These are phyloP conservation scores for Pseudovirgaria hyperparasitica DNA, from an alignment of 2,329 filamentous ascomycete species.

Conservation along the genomic window DNA sequence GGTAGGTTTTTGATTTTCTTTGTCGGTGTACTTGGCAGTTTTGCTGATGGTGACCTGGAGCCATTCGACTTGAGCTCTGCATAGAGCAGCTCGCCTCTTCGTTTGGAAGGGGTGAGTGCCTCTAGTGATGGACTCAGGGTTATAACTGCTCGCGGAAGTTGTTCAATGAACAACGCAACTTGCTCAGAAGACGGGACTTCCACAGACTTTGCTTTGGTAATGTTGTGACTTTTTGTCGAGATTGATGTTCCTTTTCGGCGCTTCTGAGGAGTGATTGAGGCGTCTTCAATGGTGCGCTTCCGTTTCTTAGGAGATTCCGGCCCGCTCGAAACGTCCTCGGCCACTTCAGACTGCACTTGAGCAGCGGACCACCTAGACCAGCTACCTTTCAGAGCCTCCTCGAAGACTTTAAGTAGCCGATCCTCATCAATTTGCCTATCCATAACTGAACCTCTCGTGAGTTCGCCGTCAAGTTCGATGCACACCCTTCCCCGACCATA, in stretches of 20 bases:
- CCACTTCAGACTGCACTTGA: slow-evolving; percentile 8
- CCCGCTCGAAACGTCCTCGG: slow-evolving; percentile 14
- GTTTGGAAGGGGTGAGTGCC: slow-evolving; percentile 44
- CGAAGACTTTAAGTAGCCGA: slow-evolving; percentile 38
- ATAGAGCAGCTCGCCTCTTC: slow-evolving; percentile 57
- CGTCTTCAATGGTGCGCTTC: slow-evolving; percentile 18
- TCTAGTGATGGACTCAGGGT: slow-evolving; percentile 37
- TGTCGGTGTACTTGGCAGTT: neutral
- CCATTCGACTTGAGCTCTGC: slow-evolving; percentile 50
- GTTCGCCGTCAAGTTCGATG: slow-evolving; percentile 23
- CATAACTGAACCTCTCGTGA: slow-evolving; percentile 14
- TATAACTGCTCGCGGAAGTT: slow-evolving; percentile 44
- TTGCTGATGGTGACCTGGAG: slow-evolving; percentile 2
- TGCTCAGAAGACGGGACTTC: too few species aligned
- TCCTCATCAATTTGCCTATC: slow-evolving; percentile 28
- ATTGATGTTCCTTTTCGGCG: slow-evolving; percentile 43
- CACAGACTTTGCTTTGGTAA: too few species aligned
- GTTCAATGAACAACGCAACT: slow-evolving; percentile 48
- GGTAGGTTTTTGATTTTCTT: slow-evolving; percentile 2
- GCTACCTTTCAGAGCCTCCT: slow-evolving; percentile 30
- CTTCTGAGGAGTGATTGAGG: slow-evolving; percentile 23
- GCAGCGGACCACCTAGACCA: slow-evolving; percentile 30
- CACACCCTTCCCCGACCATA: slow-evolving; percentile 31
- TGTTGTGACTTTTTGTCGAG: slow-evolving; percentile 19
- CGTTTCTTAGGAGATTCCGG: slow-evolving; percentile 22